Evolutionary conservation across 345 rosid species (phyloP).

Genomic region (Pistacia integerrima): DNA sequence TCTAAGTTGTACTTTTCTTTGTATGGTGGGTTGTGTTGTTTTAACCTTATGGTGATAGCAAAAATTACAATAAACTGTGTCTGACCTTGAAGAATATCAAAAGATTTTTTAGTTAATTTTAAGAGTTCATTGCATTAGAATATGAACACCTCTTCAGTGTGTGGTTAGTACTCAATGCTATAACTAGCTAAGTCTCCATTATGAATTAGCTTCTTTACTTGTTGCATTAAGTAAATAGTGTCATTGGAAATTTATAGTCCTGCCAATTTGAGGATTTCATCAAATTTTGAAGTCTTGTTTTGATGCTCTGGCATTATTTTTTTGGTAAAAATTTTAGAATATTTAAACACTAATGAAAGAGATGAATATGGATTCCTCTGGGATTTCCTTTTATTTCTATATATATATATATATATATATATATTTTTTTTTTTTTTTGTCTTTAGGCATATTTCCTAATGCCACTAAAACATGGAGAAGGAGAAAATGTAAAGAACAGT

Average conservation of each 20-base stretch:
- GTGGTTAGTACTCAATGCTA: neutral
- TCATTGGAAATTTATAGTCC: no score
- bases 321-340: neutral
- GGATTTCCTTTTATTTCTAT: neutral
- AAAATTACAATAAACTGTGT: neutral
- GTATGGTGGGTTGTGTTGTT: slow-evolving; percentile 8
- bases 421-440: neutral
- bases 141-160: neutral
- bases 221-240: neutral
- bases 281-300: neutral
- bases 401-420: no score
- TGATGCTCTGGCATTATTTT: neutral
- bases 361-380: neutral
- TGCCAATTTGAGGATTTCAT: neutral
- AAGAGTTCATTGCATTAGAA: neutral
- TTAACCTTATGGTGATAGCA: neutral
- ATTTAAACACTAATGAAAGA: neutral
- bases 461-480: neutral
- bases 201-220: neutral
- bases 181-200: neutral
- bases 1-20: slow-evolving; percentile 8
- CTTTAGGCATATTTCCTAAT: neutral
- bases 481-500: neutral
- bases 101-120: neutral
- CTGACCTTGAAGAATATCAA: neutral